These are phyloP conservation scores for Fragilariopsis cylindrus DNA, from an alignment of 108 stramenopile genomes.

Conservation along the genomic window DNA sequence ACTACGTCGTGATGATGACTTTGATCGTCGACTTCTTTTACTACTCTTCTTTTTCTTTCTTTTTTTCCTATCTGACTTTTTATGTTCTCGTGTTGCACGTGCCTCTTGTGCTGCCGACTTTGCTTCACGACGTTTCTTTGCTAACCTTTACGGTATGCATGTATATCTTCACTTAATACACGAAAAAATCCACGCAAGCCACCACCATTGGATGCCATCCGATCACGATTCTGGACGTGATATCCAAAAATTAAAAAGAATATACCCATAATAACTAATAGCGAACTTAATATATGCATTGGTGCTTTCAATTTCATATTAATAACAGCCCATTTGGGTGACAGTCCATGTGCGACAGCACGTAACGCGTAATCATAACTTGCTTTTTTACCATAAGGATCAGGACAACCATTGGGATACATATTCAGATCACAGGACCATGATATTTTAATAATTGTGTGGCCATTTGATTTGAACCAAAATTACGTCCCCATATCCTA, in stretches of 20 bases:
- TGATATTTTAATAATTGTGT: slow-evolving; percentile 19
- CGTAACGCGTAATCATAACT: slow-evolving; percentile 26
- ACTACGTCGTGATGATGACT: neutral
- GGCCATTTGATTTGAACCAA: slow-evolving; percentile 2
- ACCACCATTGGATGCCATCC: slow-evolving; percentile 18
- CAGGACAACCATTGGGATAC: slow-evolving; percentile 57
- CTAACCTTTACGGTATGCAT: slow-evolving; percentile 12
- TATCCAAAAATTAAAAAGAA: slow-evolving; percentile 28
- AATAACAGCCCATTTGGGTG: slow-evolving; percentile 20
- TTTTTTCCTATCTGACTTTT: slow-evolving; percentile 3
- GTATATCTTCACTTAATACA: slow-evolving; percentile 15
- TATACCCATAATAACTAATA: slow-evolving; percentile 18
- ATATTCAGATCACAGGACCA: slow-evolving; percentile 47
- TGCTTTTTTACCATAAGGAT: slow-evolving; percentile 44
- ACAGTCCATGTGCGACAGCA: slow-evolving; percentile 14
- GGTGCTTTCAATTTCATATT: slow-evolving; percentile 33
- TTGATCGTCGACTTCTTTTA: neutral
- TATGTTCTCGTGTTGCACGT: neutral
- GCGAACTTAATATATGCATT: slow-evolving; percentile 16
- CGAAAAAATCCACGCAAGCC: slow-evolving; percentile 22
- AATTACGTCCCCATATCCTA: slow-evolving; percentile 15
- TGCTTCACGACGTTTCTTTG: slow-evolving; percentile 16
- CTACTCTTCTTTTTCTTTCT: slow-evolving; percentile 3
- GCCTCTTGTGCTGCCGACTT: slow-evolving; percentile 5
- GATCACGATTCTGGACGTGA: slow-evolving; percentile 26